Percentiles rank a stretch among this genome's conserved stretches.
These are phyloP conservation scores for Tricholomella constricta DNA, from an alignment of 768 basidiomycete species.

Conservation along the genomic window DNA sequence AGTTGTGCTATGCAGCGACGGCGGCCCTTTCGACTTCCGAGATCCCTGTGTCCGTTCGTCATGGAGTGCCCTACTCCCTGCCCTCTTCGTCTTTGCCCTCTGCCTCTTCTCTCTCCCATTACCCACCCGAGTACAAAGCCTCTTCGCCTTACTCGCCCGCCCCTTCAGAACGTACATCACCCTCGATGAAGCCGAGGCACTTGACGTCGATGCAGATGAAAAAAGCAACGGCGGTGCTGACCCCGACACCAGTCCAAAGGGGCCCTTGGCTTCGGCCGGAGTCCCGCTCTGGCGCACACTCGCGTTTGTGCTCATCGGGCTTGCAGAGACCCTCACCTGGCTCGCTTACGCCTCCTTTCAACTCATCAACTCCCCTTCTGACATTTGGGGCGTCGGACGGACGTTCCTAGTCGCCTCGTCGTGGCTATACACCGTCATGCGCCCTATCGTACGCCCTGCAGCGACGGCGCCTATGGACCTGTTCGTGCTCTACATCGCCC, in stretches of 20 bases:
- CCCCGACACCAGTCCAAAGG: slow-evolving; percentile 19
- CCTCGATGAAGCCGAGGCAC: slow-evolving; percentile 57
- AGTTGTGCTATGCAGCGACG: slow-evolving; percentile 28
- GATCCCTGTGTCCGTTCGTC: slow-evolving; percentile 49
- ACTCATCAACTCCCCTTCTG: slow-evolving; percentile 32
- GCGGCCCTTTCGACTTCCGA: slow-evolving; percentile 43
- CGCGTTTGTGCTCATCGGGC: slow-evolving; percentile 56
- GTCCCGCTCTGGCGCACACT: slow-evolving; percentile 63
- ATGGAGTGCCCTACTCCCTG: slow-evolving; percentile 54
- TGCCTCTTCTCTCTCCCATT: slow-evolving; percentile 38
- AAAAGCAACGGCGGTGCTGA: slow-evolving; percentile 22
- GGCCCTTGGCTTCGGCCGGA: slow-evolving; percentile 6
- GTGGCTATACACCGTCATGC: slow-evolving; percentile 69
- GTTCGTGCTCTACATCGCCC: slow-evolving; percentile 55
- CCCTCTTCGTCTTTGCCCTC: slow-evolving; percentile 45
- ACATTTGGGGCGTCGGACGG: slow-evolving; percentile 36
- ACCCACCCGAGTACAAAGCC: slow-evolving; percentile 25
- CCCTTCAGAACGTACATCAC: slow-evolving; percentile 48
- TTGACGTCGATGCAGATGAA: slow-evolving; percentile 31
- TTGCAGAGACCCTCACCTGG: slow-evolving; percentile 61
- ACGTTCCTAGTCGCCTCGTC: slow-evolving; percentile 51
- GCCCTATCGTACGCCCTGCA: slow-evolving; percentile 55
- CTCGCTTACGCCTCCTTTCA: slow-evolving; percentile 58
- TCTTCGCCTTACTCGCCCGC: slow-evolving; percentile 25
- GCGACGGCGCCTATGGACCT: slow-evolving; percentile 66